Evolutionary conservation across 805 yeast genomes (phyloP), one percentile per base, ranked within the genome.

Genomic region (Wickerhamiella azyma): DNA sequence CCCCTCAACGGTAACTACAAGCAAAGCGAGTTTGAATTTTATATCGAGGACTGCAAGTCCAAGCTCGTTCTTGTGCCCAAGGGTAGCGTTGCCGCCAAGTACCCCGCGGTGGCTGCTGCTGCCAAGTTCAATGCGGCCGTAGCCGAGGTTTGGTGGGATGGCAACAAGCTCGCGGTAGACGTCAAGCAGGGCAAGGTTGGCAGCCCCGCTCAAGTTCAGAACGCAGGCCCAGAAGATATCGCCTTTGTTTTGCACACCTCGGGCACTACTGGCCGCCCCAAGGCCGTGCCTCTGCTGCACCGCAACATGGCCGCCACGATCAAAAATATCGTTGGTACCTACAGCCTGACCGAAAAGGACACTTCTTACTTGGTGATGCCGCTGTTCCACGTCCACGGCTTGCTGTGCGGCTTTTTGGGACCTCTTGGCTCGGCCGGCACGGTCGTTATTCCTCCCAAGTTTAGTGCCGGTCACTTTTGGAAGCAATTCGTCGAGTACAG

Each of bases 221-320:
- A 39, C 14, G 59, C 77, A 2, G 51, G 59, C 13, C 70, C 76
- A 1, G 62, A 68, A 39, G 80, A 77, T 48, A 68, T 75, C 32
- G 85, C 85, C 2, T 62, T 80, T 59, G 75, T 80, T 21, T 63
- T 80, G 41, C 85, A 80, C 61, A 80, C 88, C 8, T 74, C 81
- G 40, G 88, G 88, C 26, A 80, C 86, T 8, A 80, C 86, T 2
- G 85, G 85, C 2, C 70, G 78, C 44, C 86, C 86, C 43, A 80
- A 80, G 59, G 80, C 82, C 8, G 86, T 80, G 2, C 85, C 86
- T 6, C 61, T 80, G 56, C 69, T 82, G 32, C 86, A 80, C 58
- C 59, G 66, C 26, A 80, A 80, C 62, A 70, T 80, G 58, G 68
- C 76, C 4, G 69, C 75, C 26, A 75, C 82, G 8, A 74, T 77